Conservation (phyloP, 208 protist species). For the Trypanosoma melophagium region DNA sequence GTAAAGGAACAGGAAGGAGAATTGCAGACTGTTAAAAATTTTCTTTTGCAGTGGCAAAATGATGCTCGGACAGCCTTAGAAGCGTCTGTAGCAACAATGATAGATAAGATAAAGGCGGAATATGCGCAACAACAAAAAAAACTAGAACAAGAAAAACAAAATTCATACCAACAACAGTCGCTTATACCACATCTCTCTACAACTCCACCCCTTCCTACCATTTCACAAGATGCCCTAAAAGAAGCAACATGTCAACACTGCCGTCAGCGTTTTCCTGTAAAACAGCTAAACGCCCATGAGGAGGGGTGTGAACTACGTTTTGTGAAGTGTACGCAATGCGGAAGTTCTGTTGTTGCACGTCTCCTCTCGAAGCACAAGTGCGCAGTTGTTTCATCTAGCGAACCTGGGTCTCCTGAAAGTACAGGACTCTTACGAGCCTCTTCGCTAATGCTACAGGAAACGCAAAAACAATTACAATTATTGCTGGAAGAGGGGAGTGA, state of each 20-base stretch:
- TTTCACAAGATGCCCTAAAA: neutral
- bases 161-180: neutral
- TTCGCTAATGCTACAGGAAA: conserved; percentile 63
- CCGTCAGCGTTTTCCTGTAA: conserved; percentile 21
- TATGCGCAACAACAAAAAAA: neutral
- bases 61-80: conserved; percentile 7
- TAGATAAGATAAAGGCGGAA: neutral
- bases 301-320: conserved; percentile 32
- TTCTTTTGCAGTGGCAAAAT: conserved; percentile 5
- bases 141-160: neutral
- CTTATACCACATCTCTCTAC: neutral
- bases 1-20: conserved; percentile 2
- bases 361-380: conserved; percentile 25
- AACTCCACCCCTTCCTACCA: neutral
- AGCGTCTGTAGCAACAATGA: neutral
- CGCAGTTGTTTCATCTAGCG: neutral
- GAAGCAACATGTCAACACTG: conserved; percentile 37
- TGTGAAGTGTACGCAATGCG: conserved; percentile 26
- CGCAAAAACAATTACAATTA: conserved; percentile 58
- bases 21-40: neutral
- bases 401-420: conserved; percentile 4
- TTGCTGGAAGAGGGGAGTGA: conserved; percentile 53
- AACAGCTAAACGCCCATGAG: conserved; percentile 28
- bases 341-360: conserved; percentile 14
- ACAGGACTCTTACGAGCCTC: conserved; percentile 35